Base-by-base conservation (phyloP, 2,329 filamentous ascomycete genomes). In the Sclerotinia spermophila region DNA sequence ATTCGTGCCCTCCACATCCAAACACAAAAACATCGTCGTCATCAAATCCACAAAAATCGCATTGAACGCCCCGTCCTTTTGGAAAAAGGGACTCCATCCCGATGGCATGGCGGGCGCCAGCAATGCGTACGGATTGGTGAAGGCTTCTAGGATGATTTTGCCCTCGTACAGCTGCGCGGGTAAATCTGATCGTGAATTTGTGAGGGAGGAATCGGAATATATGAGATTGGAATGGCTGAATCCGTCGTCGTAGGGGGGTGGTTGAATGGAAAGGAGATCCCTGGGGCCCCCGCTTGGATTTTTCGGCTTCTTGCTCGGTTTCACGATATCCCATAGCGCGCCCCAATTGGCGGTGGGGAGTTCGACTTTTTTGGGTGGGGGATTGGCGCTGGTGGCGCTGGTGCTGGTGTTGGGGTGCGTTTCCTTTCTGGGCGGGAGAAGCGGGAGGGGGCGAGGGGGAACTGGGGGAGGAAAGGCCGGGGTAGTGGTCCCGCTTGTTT, bases 281-380 rank as follows among this genome's bases (percentile, higher is more conserved):
- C 62, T 48, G 8, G 35, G 24, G 15, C 60, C 24, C 11, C 19
- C 13, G n/a, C 35, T 40, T 24, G 56, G 11, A 10, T 72, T 73
- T 15, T 45, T 64, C 51, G 68, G 71, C 35, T 74, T 76, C 30
- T 72, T 71, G 15, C 72, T 60, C 0, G 76, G 76, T 67, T 76
- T 77, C 38, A 77, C 71, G 7, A 75, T 70, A 56, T 71, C 75
- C 76, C 76, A 77, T 40, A 77, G 45, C 3, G 74, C 71, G 17
- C 73, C 73, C 76, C 75, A 77, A 68, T 77, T 76, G 3, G 76
- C 75, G 1, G 73, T 75, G 30, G 75, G 75, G 24, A 76, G 68
- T n/a, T 74, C 72, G 53, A 70, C 45, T 35, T 69, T 53, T 55
- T 53, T 33, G 8, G 30, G 30, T 6, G 45, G 55, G n/a, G 10